A percentile compares a stretch with the other conserved stretches of the same genome.
Evolutionary conservation across 495 filamentous ascomycete genomes (phyloP).

Genomic region (Aspergillus cavernicola): DNA sequence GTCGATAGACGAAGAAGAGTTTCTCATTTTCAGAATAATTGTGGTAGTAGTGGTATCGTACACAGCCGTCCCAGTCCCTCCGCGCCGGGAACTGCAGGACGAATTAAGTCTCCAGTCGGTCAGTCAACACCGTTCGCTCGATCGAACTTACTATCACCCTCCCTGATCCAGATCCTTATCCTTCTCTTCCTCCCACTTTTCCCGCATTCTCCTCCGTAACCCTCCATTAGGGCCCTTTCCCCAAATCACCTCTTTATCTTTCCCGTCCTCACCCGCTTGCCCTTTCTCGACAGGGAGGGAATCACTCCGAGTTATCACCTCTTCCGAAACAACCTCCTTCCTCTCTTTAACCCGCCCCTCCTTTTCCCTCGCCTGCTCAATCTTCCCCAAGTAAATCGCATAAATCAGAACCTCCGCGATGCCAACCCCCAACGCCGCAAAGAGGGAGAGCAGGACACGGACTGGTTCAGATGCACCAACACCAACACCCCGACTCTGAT

Average conservation of each 20-base stretch:
- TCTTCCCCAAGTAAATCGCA: conserved; percentile 74
- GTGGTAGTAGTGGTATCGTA: conserved; percentile 1
- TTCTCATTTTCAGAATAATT: background rate
- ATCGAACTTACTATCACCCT: background rate
- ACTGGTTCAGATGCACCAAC: conserved; percentile 30
- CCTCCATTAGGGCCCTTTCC: conserved; percentile 46
- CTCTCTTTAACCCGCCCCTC: conserved; percentile 63
- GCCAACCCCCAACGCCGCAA: conserved; percentile 57
- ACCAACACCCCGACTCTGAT: conserved; percentile 29
- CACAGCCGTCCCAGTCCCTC: background rate
- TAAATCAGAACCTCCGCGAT: conserved; percentile 88
- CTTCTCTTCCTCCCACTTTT: conserved; percentile 41
- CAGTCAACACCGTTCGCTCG: conserved; percentile 5
- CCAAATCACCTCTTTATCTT: conserved; percentile 42
- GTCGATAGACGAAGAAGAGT: too few species aligned
- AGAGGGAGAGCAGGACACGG: conserved; percentile 37
- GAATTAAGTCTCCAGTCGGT: conserved; percentile 8
- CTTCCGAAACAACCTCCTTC: conserved; percentile 64
- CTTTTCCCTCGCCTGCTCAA: conserved; percentile 65
- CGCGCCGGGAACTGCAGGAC: background rate
- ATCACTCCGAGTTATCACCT: conserved; percentile 15
- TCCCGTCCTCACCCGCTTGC: conserved; percentile 8
- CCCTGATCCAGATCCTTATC: background rate
- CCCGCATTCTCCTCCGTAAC: conserved; percentile 40
- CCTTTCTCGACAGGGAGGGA: background rate